Percentiles rank a stretch among this genome's conserved stretches.
Conservation (phyloP, 768 basidiomycete species). For the Auriscalpium vulgare region DNA sequence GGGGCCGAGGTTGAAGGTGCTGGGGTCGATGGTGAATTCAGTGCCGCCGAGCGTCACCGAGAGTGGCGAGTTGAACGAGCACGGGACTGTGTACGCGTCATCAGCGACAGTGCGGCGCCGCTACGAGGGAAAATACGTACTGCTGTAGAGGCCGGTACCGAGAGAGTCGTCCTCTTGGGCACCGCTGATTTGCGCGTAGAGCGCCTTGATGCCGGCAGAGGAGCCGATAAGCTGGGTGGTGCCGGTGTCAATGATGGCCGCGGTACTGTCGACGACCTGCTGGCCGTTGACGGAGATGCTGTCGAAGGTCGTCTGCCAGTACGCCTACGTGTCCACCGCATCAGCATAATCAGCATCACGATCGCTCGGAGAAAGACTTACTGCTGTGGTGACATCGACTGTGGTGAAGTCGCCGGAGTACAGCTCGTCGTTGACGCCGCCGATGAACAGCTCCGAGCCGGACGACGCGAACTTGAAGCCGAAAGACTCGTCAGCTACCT, state of each 20-base stretch:
- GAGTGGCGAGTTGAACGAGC: too few species aligned
- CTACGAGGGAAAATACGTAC: background rate
- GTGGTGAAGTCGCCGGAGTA: slow-evolving; percentile 1
- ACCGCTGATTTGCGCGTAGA: slow-evolving; percentile 10
- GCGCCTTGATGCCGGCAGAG: background rate
- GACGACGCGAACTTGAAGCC: slow-evolving; percentile 37
- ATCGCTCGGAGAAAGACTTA: background rate
- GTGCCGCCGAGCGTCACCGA: too few species aligned
- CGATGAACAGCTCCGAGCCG: slow-evolving; percentile 15
- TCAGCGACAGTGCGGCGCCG: too few species aligned
- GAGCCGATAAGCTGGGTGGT: slow-evolving; percentile 16
- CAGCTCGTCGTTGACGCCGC: background rate
- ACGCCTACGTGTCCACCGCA: background rate
- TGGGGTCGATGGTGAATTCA: too few species aligned
- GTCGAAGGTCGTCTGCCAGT: slow-evolving; percentile 15
- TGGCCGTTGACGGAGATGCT: slow-evolving; percentile 2
- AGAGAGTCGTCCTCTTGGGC: slow-evolving; percentile 1
- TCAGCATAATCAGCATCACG: background rate
- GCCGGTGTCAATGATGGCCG: slow-evolving; percentile 17
- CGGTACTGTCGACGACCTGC: background rate
- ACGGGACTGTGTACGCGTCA: too few species aligned
- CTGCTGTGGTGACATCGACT: background rate
- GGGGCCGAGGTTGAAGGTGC: too few species aligned
- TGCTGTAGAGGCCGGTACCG: background rate
- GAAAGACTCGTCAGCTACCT: slow-evolving; percentile 20